Percentiles rank a stretch among this genome's conserved stretches.
Conservation (phyloP, 352 stramenopile genomes). For the Pythium rishiriense region DNA sequence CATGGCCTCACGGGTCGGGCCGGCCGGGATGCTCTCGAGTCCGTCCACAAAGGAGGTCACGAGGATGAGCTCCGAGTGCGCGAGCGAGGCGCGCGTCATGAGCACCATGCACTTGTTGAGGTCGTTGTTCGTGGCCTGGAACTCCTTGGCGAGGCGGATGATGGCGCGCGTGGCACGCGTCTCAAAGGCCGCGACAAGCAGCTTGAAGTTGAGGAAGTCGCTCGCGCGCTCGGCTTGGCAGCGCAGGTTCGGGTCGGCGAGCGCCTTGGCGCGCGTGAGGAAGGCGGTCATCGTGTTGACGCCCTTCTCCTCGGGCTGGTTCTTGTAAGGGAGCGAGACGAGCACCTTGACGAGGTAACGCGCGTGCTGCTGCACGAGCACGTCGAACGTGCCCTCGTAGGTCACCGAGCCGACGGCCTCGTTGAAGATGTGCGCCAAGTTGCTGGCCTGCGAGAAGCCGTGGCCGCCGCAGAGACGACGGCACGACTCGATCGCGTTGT, state of each 20-base stretch:
- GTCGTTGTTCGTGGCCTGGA: constrained; percentile 50
- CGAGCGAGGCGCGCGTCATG: constrained; percentile 49
- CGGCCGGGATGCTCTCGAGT: constrained; percentile 27
- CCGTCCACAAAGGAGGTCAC: constrained; percentile 38
- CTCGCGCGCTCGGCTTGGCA: constrained; percentile 32
- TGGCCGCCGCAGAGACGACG: constrained; percentile 43
- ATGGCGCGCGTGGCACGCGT: constrained; percentile 37
- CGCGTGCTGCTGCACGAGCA: constrained; percentile 67
- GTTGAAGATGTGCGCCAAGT: constrained; percentile 35
- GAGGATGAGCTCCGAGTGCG: constrained; percentile 51
- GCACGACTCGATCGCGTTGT: constrained; percentile 47
- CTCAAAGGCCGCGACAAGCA: constrained; percentile 46
- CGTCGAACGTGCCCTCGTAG: constrained; percentile 72
- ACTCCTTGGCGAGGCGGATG: constrained; percentile 30
- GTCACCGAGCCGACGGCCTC: constrained; percentile 53
- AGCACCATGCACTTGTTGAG: constrained; percentile 54
- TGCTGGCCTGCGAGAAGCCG: constrained; percentile 28
- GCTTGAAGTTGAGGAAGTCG: constrained; percentile 39
- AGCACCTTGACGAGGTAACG: constrained; percentile 58
- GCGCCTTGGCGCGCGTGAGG: constrained; percentile 35
- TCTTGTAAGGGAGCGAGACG: constrained; percentile 22
- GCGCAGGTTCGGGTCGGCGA: constrained; percentile 32
- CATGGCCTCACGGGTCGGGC: constrained; percentile 32
- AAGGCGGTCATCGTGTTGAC: constrained; percentile 27
- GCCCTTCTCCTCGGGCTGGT: not conserved